Conservation (phyloP, 1,284 basidiomycete species). For the Melanopsichium pennsylvanicum region DNA sequence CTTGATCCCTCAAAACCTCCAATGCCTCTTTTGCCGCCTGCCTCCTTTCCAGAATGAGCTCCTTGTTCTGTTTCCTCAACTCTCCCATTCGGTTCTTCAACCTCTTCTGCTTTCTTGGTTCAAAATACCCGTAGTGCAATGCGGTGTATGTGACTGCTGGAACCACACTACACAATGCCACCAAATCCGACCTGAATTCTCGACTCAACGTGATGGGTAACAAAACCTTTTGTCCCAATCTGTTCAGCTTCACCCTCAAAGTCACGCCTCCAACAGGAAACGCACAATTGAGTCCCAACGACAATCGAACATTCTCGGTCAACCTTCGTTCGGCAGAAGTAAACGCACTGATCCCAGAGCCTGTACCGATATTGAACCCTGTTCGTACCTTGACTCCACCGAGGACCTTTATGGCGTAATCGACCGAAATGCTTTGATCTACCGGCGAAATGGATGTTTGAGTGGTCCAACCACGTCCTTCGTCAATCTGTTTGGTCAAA, state of each 20-base stretch:
- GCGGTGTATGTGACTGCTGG: slow-evolving; percentile 71
- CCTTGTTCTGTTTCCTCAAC: slow-evolving; percentile 72
- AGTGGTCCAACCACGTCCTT: slow-evolving; percentile 56
- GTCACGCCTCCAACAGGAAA: slow-evolving; percentile 61
- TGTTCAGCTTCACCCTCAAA: slow-evolving; percentile 66
- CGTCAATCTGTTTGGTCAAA: slow-evolving; percentile 47
- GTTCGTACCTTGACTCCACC: slow-evolving; percentile 68
- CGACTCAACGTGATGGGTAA: slow-evolving; percentile 72
- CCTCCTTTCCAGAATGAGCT: slow-evolving; percentile 72
- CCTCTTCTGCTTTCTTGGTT: slow-evolving; percentile 70
- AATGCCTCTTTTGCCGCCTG: slow-evolving; percentile 72
- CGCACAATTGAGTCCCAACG: slow-evolving; percentile 62
- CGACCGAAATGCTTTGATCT: slow-evolving; percentile 59
- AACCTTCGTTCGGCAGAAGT: slow-evolving; percentile 63
- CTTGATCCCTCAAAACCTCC: slow-evolving; percentile 67
- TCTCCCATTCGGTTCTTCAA: slow-evolving; percentile 67
- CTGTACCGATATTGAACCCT: slow-evolving; percentile 64
- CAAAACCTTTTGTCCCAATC: slow-evolving; percentile 71
- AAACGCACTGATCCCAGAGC: slow-evolving; percentile 58
- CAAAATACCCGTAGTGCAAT: slow-evolving; percentile 72
- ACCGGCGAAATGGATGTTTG: slow-evolving; percentile 44
- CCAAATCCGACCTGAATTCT: slow-evolving; percentile 69
- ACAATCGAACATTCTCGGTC: slow-evolving; percentile 64
- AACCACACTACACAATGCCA: slow-evolving; percentile 70
- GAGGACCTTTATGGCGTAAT: slow-evolving; percentile 67